A percentile compares a stretch with the other conserved stretches of the same genome.
These are phyloP conservation scores for Rhodotorula toruloides DNA, from an alignment of 768 basidiomycete genomes.

Conservation along the genomic window DNA sequence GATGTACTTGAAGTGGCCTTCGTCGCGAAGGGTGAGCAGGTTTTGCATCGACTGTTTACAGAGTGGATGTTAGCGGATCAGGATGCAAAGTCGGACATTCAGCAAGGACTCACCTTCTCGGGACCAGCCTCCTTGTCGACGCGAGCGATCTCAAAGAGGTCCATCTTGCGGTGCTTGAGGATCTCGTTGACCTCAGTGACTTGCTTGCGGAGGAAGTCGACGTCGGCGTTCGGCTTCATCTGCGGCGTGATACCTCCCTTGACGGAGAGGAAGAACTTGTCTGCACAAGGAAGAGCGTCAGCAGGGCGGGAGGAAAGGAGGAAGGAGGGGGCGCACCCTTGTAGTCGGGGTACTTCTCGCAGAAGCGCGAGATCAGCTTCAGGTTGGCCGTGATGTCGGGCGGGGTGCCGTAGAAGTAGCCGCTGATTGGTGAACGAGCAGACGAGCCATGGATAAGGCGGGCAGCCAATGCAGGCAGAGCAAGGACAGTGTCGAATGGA, in stretches of 20 bases:
- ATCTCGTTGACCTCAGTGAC: conserved; percentile 50
- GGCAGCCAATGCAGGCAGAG: too few species aligned
- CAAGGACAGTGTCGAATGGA: too few species aligned
- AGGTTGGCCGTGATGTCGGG: conserved; percentile 51
- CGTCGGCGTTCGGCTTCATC: conserved; percentile 1
- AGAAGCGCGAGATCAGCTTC: conserved; percentile 55
- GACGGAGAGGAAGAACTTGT: conserved; percentile 54
- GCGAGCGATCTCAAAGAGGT: conserved; percentile 58
- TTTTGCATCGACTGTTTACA: too few species aligned
- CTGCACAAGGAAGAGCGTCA: conserved; percentile 18
- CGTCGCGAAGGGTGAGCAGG: conserved; percentile 53
- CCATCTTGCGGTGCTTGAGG: conserved; percentile 48
- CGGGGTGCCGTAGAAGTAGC: conserved; percentile 55
- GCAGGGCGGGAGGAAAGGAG: neutral
- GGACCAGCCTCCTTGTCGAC: conserved; percentile 39
- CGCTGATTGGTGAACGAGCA: conserved; percentile 48
- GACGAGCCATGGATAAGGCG: neutral
- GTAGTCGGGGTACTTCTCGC: conserved; percentile 51
- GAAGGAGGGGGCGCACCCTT: neutral
- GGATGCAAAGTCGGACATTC: too few species aligned
- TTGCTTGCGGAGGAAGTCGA: conserved; percentile 54
- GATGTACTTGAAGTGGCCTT: conserved; percentile 61
- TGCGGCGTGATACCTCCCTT: conserved; percentile 49
- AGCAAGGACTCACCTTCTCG: conserved; percentile 22
- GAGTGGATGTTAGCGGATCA: too few species aligned